Evolutionary conservation across 805 yeast species (phyloP).

Genomic region (Saturnispora sanitii): DNA sequence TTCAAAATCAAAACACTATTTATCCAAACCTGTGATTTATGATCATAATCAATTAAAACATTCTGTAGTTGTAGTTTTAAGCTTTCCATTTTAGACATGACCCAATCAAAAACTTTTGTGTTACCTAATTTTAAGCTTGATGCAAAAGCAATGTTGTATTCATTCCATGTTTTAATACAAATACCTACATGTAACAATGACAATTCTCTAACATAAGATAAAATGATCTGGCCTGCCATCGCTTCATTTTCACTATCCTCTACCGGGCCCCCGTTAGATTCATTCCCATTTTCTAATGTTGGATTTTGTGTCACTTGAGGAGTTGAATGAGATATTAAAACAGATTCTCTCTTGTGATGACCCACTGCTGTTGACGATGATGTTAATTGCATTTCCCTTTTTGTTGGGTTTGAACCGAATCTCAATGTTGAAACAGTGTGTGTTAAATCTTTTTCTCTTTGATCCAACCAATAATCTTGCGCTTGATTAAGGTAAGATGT

Average conservation of each 20-base stretch:
- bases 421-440: conserved; percentile 5
- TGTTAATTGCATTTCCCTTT: neutral
- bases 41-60: conserved; percentile 9
- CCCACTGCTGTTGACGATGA: neutral
- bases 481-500: neutral
- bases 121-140: conserved; percentile 4
- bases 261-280: too few relatives aligned
- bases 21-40: conserved; percentile 3
- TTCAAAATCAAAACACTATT: conserved; percentile 5
- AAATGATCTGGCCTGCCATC: conserved; percentile 7
- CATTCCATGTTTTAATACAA: conserved; percentile 7
- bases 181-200: conserved; percentile 7
- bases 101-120: conserved; percentile 9
- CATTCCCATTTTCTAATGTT: neutral
- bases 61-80: conserved; percentile 3
- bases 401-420: conserved; percentile 8
- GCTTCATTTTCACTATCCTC: conserved; percentile 4
- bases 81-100: conserved; percentile 5
- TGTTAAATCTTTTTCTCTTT: conserved; percentile 4
- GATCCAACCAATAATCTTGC: conserved; percentile 5
- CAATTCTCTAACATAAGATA: conserved; percentile 9
- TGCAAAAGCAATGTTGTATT: conserved; percentile 5
- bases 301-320: conserved; percentile 1
- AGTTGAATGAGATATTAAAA: conserved; percentile 2
- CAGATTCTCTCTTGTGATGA: conserved; percentile 7